phyloP scores from a whole-genome alignment of 1,284 basidiomycete genomes.

The Rhodotorula sp. region DNA sequence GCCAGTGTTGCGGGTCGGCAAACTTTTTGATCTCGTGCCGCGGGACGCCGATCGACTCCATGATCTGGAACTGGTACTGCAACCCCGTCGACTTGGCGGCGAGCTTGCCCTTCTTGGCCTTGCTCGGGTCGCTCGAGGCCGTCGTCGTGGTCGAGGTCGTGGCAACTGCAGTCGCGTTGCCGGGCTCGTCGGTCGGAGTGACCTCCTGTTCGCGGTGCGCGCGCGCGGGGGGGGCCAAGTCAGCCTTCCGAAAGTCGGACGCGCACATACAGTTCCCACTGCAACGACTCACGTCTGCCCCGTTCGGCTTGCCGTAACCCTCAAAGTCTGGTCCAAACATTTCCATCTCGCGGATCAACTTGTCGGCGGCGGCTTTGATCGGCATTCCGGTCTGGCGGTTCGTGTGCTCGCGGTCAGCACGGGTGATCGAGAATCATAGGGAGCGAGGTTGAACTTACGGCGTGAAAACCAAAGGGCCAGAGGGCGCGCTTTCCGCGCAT shows the following conservation, averaged over 20 bases:
- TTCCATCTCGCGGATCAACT: slow-evolving; percentile 95
- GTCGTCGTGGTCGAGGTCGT: slow-evolving; percentile 53
- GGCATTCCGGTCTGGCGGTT: slow-evolving; percentile 34
- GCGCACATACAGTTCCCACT: too few species aligned
- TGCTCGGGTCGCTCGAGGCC: slow-evolving; percentile 55
- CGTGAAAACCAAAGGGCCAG: slow-evolving; percentile 95
- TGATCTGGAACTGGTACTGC: slow-evolving; percentile 98
- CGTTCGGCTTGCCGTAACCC: slow-evolving; percentile 20
- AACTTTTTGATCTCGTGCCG: slow-evolving; percentile 91
- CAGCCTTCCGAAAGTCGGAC: neutral
- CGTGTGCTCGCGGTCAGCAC: neutral
- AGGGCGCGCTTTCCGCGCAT: slow-evolving; percentile 93
- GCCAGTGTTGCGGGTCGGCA: slow-evolving; percentile 89
- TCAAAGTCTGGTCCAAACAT: slow-evolving; percentile 91
- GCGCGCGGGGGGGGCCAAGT: neutral
- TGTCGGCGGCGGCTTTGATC: slow-evolving; percentile 84
- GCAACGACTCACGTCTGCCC: slow-evolving; percentile 14
- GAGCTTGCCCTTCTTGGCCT: slow-evolving; percentile 96
- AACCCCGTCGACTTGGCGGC: slow-evolving; percentile 89
- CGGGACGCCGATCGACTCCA: slow-evolving; percentile 87
- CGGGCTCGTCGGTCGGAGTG: slow-evolving; percentile 22
- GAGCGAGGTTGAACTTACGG: slow-evolving; percentile 46
- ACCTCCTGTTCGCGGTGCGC: slow-evolving; percentile 8
- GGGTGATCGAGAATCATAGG: too few species aligned
- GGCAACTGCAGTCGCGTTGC: slow-evolving; percentile 29